Percentiles rank a stretch among this genome's conserved stretches.
phyloP scores from a whole-genome alignment of 2,329 filamentous ascomycete genomes.

The Xylariaceae sp. region DNA sequence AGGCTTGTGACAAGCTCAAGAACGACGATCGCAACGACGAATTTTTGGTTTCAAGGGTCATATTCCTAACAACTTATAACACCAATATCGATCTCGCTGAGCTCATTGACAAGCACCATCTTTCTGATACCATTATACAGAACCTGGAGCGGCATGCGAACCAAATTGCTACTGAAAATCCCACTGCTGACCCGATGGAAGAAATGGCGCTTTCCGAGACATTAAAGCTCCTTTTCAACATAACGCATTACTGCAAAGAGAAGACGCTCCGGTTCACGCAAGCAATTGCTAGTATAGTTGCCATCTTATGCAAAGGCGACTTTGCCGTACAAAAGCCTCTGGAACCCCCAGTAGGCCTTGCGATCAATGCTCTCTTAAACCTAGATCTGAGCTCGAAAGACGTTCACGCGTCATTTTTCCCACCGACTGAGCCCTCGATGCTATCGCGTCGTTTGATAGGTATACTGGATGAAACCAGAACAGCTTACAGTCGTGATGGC shows the following conservation, averaged over 20 bases:
- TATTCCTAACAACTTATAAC: constrained; percentile 77
- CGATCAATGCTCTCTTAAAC: constrained; percentile 80
- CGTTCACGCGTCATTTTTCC: constrained; percentile 58
- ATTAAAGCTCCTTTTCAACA: constrained; percentile 83
- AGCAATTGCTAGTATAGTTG: constrained; percentile 65
- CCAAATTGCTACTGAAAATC: constrained; percentile 26
- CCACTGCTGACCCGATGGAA: constrained; percentile 54
- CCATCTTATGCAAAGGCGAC: constrained; percentile 59
- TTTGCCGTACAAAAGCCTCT: constrained; percentile 62
- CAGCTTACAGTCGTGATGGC: constrained; percentile 60
- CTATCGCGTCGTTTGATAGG: constrained; percentile 63
- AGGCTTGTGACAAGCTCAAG: constrained; percentile 67
- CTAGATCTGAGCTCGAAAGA: constrained; percentile 62
- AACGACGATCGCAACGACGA: constrained; percentile 76
- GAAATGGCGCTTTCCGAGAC: constrained; percentile 80
- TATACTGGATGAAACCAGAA: constrained; percentile 64
- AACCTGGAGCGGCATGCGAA: constrained; percentile 69
- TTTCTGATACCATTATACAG: constrained; percentile 64
- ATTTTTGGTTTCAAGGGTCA: constrained; percentile 73
- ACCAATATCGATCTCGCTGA: constrained; percentile 62
- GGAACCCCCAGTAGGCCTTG: constrained; percentile 63
- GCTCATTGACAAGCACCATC: constrained; percentile 60
- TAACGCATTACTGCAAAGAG: constrained; percentile 69
- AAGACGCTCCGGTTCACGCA: constrained; percentile 58
- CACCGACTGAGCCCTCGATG: constrained; percentile 53